A percentile compares a stretch with the other conserved stretches of the same genome.
These are phyloP conservation scores for Podospora didyma DNA, from an alignment of 495 filamentous ascomycete species.

Conservation along the genomic window DNA sequence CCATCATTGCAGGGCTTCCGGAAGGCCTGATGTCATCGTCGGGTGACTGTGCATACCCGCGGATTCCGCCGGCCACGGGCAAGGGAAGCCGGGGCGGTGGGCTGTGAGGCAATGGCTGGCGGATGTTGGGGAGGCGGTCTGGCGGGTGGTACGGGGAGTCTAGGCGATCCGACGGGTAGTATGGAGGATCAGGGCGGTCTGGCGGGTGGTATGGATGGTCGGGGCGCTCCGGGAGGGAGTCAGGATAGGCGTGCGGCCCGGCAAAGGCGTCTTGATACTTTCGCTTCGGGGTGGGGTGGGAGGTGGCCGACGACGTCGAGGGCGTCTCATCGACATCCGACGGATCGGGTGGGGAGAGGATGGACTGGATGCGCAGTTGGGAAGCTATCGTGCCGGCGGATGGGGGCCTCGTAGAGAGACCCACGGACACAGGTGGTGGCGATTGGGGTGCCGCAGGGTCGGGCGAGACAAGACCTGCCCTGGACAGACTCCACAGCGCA, in stretches of 20 bases:
- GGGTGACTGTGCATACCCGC: conserved; percentile 13
- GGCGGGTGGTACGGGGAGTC: not conserved
- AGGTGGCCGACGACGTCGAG: conserved; percentile 21
- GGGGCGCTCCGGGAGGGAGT: conserved; percentile 12
- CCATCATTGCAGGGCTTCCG: conserved; percentile 20
- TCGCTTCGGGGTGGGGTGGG: conserved; percentile 30
- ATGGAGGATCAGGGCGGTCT: too few species aligned
- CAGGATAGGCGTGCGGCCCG: conserved; percentile 15
- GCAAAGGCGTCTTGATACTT: conserved; percentile 34
- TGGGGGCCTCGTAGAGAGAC: conserved; percentile 13
- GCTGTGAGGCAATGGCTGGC: conserved; percentile 29
- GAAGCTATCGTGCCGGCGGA: conserved; percentile 45
- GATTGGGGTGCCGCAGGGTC: not conserved
- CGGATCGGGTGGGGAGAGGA: conserved; percentile 44
- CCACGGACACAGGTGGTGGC: conserved; percentile 17
- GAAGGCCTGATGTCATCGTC: conserved; percentile 26
- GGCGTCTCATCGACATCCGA: conserved; percentile 34
- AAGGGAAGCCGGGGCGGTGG: conserved; percentile 14
- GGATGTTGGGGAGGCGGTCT: conserved; percentile 21
- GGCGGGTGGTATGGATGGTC: not conserved
- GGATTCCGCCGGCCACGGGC: conserved; percentile 17
- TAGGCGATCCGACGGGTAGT: too few species aligned
- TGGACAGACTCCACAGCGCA: conserved; percentile 25
- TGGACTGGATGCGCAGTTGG: conserved; percentile 46
- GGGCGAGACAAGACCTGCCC: conserved; percentile 7